Percentiles rank a stretch among this genome's conserved stretches.
phyloP scores from a whole-genome alignment of 129 eudicot genomes.

The Escallonia rubra region DNA sequence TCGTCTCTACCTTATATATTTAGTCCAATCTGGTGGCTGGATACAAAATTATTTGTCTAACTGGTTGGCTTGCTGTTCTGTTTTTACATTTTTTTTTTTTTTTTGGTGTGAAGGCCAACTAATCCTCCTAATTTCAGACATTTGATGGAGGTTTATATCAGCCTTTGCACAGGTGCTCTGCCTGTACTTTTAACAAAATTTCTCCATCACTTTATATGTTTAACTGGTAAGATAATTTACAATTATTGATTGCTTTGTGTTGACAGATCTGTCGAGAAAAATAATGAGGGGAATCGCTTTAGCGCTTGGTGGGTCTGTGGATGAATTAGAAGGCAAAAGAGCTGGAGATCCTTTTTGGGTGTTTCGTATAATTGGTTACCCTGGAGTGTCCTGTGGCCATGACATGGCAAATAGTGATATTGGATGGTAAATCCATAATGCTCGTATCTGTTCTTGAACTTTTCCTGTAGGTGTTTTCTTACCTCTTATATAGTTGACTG shows the following conservation, averaged over 20 bases:
- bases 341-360: conserved; percentile 99
- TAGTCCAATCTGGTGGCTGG: background rate
- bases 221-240: conserved; percentile 1
- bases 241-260: background rate
- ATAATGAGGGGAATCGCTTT: conserved; percentile 89
- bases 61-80: background rate
- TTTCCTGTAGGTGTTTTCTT: background rate
- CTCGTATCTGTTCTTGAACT: background rate
- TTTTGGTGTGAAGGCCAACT: conserved; percentile 57
- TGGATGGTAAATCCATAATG: conserved; percentile 59
- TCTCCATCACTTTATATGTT: background rate
- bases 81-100: background rate
- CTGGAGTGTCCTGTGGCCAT: conserved; percentile 40
- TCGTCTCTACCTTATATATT: conserved; percentile 10
- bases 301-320: conserved; percentile 68
- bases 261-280: conserved; percentile 68
- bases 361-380: conserved; percentile 83
- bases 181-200: background rate
- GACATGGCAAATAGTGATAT: conserved; percentile 47
- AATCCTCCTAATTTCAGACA: conserved; percentile 52
- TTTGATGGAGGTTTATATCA: conserved; percentile 68
- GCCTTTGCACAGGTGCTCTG: conserved; percentile 70
- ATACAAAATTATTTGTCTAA: background rate
- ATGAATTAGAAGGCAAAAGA: conserved; percentile 73
- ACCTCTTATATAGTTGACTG: conserved; percentile 11